Percentiles rank a stretch among this genome's conserved stretches.
Evolutionary conservation across 2,329 filamentous ascomycete genomes (phyloP).

Genomic region (Acrocalymma vagum): DNA sequence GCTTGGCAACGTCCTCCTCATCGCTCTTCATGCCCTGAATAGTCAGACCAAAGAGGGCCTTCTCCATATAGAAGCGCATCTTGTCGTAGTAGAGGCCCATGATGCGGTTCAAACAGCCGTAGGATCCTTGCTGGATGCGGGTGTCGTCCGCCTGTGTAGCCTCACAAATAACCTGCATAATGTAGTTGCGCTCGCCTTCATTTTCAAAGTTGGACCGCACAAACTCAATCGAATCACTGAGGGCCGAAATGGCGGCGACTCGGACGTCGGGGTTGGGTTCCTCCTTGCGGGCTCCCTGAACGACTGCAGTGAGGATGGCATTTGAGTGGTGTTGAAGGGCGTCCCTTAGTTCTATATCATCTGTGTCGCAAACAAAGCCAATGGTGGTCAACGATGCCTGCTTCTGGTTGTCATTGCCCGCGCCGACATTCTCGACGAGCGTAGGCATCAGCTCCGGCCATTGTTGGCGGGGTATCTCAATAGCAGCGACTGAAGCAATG

Average conservation of each 20-base stretch:
- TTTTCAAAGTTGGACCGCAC: conserved; percentile 99
- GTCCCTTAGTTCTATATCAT: conserved; percentile 86
- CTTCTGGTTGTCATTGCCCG: conserved; percentile 87
- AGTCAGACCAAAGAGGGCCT: conserved; percentile 95
- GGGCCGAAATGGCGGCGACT: conserved; percentile 88
- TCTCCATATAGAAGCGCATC: conserved; percentile 99
- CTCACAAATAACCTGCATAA: conserved; percentile 99
- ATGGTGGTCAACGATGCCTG: conserved; percentile 95
- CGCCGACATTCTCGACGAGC: conserved; percentile 91
- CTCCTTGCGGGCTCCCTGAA: conserved; percentile 96
- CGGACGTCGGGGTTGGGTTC: conserved; percentile 92
- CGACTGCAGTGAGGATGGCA: conserved; percentile 95
- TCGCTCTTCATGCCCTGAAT: conserved; percentile 98
- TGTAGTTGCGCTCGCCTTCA: conserved; percentile 98
- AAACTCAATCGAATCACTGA: conserved; percentile 96
- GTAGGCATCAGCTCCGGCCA: conserved; percentile 91
- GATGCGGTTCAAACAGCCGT: conserved; percentile 97
- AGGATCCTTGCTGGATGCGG: conserved; percentile 93
- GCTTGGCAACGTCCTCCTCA: conserved; percentile 96
- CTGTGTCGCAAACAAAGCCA: conserved; percentile 97
- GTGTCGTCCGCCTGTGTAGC: conserved; percentile 92
- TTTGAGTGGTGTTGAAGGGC: conserved; percentile 87
- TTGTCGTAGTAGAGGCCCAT: conserved; percentile 99
- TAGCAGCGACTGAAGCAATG: conserved; percentile 90
- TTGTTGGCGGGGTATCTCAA: conserved; percentile 91